Evolutionary conservation across 768 basidiomycete genomes (phyloP).

Genomic region (Lactifluus piperatus): DNA sequence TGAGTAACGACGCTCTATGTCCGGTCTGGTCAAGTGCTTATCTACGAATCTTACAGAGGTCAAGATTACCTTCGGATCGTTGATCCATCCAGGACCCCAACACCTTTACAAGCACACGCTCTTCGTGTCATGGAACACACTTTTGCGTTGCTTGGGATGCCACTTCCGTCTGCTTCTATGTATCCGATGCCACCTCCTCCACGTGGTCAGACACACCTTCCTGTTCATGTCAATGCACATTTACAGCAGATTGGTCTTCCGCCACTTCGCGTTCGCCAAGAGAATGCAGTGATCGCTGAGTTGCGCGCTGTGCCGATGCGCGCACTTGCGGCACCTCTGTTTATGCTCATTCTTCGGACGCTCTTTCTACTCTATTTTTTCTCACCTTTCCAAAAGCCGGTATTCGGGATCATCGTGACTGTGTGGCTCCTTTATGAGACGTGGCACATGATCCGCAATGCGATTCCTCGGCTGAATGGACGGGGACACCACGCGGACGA

Average conservation of each 20-base stretch:
- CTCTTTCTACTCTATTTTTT: slow-evolving; percentile 20
- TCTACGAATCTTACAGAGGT: slow-evolving; percentile 2
- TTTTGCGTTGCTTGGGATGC: slow-evolving; percentile 15
- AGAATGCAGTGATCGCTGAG: slow-evolving; percentile 17
- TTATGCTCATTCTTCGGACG: slow-evolving; percentile 17
- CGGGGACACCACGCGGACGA: slow-evolving; percentile 5
- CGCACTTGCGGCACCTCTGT: slow-evolving; percentile 17
- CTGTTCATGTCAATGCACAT: slow-evolving; percentile 13
- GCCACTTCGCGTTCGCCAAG: slow-evolving; percentile 15
- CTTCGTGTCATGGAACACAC: slow-evolving; percentile 18
- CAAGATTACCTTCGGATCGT: slow-evolving; percentile 18
- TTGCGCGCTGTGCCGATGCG: slow-evolving; percentile 19
- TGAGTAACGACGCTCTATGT: not conserved
- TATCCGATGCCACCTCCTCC: not conserved
- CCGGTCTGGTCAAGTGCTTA: not conserved
- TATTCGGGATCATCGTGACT: slow-evolving; percentile 16
- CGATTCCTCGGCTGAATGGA: slow-evolving; percentile 4
- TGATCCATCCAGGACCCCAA: slow-evolving; percentile 15
- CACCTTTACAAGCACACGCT: slow-evolving; percentile 16
- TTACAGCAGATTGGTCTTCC: slow-evolving; percentile 18
- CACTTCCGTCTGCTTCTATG: slow-evolving; percentile 1
- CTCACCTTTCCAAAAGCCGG: slow-evolving; percentile 20
- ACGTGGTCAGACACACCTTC: slow-evolving; percentile 5
- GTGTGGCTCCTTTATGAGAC: slow-evolving; percentile 20
- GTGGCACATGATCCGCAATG: slow-evolving; percentile 21